Evolutionary conservation across 768 basidiomycete species (phyloP).

Genomic region (Suillus paluster): DNA sequence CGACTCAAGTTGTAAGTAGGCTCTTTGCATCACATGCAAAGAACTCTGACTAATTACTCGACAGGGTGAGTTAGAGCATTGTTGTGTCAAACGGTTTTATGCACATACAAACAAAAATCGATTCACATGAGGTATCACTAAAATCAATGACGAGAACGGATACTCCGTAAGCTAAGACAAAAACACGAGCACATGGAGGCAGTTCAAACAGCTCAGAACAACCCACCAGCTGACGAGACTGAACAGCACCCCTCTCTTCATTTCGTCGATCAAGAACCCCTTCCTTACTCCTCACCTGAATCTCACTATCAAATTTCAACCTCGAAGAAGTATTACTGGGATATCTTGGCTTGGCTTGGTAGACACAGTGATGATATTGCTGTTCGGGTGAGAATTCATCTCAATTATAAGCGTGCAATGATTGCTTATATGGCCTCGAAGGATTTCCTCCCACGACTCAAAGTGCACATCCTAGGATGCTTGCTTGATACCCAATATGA

Average conservation of each 20-base stretch:
- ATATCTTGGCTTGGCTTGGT: constrained; percentile 12
- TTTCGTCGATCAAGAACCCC: constrained; percentile 14
- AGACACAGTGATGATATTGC: constrained; percentile 17
- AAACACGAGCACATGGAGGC: background rate
- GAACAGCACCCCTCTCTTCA: constrained; percentile 5
- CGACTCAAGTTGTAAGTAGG: constrained; percentile 37
- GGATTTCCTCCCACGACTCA: constrained; percentile 23
- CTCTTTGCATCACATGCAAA: background rate
- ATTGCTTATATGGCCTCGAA: constrained; percentile 12
- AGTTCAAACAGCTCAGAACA: background rate
- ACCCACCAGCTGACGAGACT: no score
- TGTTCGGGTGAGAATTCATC: background rate
- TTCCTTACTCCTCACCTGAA: background rate
- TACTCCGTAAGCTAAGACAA: background rate
- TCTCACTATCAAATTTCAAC: constrained; percentile 29
- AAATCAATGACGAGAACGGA: constrained; percentile 19
- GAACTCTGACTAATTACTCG: background rate
- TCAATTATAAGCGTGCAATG: constrained; percentile 10
- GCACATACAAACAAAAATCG: constrained; percentile 39
- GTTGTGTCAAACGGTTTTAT: constrained; percentile 42
- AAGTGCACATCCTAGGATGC: constrained; percentile 23
- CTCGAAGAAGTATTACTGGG: background rate
- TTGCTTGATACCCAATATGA: constrained; percentile 19
- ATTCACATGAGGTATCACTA: constrained; percentile 33
- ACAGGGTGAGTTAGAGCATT: constrained; percentile 45